Conservation (phyloP, 495 filamentous ascomycete genomes). For the Podospora pseudocomata region DNA sequence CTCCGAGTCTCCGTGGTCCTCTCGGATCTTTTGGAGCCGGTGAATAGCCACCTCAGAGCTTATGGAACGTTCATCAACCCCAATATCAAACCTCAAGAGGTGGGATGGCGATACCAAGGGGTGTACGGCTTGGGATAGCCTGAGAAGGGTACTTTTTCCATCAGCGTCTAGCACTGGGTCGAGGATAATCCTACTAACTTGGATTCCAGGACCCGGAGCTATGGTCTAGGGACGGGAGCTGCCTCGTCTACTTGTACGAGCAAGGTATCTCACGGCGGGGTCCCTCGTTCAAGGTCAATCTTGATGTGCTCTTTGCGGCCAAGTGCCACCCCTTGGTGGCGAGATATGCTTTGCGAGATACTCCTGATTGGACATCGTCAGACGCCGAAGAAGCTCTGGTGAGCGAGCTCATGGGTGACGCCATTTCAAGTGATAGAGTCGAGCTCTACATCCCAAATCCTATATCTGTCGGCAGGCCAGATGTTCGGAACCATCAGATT, state of each 20-base stretch:
- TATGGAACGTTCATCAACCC: conserved; percentile 5
- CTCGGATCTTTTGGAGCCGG: not conserved
- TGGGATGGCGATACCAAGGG: conserved; percentile 56
- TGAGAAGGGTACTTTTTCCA: conserved; percentile 45
- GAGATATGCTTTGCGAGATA: conserved; percentile 40
- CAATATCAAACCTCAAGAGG: conserved; percentile 33
- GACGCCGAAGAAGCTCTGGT: conserved; percentile 17
- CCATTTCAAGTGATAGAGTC: conserved; percentile 31
- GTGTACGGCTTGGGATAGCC: conserved; percentile 49
- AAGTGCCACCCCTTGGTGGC: conserved; percentile 52
- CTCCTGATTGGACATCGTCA: conserved; percentile 16
- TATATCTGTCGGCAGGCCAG: conserved; percentile 41
- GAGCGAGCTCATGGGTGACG: conserved; percentile 13
- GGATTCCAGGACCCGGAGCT: conserved; percentile 55
- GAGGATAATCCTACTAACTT: conserved; percentile 3
- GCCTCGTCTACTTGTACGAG: conserved; percentile 58
- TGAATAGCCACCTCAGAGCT: not conserved
- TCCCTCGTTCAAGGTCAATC: conserved; percentile 57
- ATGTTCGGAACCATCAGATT: conserved; percentile 54
- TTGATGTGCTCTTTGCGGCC: conserved; percentile 46
- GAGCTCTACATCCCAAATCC: conserved; percentile 65
- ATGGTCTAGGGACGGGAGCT: conserved; percentile 60
- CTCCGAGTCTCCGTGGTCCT: not conserved
- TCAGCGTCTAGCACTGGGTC: not conserved
- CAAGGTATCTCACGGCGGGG: conserved; percentile 57